Evolutionary conservation across 768 basidiomycete species (phyloP).

Genomic region (Trametes coccinea): DNA sequence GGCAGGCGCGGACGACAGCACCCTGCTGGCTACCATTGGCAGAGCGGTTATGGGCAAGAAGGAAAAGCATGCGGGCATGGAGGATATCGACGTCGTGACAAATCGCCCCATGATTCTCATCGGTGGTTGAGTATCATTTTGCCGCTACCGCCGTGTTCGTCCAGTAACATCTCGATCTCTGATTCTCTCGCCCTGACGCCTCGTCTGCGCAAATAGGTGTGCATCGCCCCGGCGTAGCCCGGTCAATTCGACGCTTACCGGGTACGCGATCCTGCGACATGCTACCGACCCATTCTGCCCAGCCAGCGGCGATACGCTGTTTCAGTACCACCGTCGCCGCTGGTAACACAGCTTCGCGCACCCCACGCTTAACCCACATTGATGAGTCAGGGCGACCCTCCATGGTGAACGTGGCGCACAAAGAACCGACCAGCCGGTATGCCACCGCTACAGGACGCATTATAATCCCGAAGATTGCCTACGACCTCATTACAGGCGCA

Average conservation of each 20-base stretch:
- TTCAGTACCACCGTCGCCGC: conserved; percentile 18
- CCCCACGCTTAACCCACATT: conserved; percentile 62
- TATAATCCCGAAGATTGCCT: conserved; percentile 63
- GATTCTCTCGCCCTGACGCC: conserved; percentile 13
- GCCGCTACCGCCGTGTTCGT: conserved; percentile 19
- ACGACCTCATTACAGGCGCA: conserved; percentile 54
- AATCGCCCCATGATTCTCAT: conserved; percentile 93
- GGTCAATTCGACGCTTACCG: conserved; percentile 17
- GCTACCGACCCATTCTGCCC: not conserved
- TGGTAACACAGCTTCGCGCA: conserved; percentile 17
- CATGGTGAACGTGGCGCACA: conserved; percentile 83
- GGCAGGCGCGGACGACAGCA: conserved; percentile 59
- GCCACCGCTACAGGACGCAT: conserved; percentile 81
- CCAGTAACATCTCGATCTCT: conserved; percentile 14
- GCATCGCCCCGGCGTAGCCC: conserved; percentile 11
- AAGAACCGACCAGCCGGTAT: conserved; percentile 57
- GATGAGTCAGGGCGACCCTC: conserved; percentile 66
- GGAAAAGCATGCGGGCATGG: conserved; percentile 85
- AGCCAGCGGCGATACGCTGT: conserved; percentile 11
- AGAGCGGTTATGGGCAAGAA: conserved; percentile 70
- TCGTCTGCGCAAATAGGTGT: conserved; percentile 10
- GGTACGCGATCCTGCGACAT: not conserved
- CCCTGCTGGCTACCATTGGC: conserved; percentile 60
- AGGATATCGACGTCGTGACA: conserved; percentile 69
- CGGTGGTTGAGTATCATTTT: conserved; percentile 76